A percentile compares a stretch with the other conserved stretches of the same genome.
These are phyloP conservation scores for Pelargonium exstipulatum DNA, from an alignment of 441 rosid genomes.

Conservation along the genomic window DNA sequence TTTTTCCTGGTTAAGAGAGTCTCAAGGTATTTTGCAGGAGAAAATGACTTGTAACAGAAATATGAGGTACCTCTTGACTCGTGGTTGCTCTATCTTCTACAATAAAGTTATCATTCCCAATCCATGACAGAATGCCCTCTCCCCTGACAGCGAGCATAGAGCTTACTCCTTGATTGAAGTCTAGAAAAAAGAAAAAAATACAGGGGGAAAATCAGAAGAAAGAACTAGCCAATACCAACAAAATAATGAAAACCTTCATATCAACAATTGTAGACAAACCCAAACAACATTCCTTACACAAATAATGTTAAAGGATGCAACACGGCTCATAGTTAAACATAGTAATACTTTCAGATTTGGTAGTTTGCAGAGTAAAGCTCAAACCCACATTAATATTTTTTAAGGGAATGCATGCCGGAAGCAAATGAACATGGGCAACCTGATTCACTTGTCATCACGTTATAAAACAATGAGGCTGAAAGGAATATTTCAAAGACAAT, in stretches of 20 bases:
- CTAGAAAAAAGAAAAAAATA: too few species aligned
- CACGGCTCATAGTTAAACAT: not conserved
- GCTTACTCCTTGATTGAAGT: conserved; percentile 36
- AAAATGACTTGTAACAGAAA: not conserved
- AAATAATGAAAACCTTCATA: conserved; percentile 5
- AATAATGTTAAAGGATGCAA: not conserved
- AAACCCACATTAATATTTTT: too few species aligned
- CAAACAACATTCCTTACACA: not conserved
- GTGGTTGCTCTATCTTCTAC: conserved; percentile 48
- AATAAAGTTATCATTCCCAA: conserved; percentile 55
- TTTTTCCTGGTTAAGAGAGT: too few species aligned
- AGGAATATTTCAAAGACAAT: too few species aligned
- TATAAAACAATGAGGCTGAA: too few species aligned
- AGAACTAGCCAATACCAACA: not conserved
- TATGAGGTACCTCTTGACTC: conserved; percentile 47
- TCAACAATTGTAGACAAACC: conserved; percentile 1
- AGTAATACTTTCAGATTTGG: too few species aligned
- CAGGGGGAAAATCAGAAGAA: not conserved
- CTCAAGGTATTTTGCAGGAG: too few species aligned
- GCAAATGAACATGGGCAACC: too few species aligned
- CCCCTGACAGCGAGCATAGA: conserved; percentile 66
- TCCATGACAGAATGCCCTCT: conserved; percentile 63
- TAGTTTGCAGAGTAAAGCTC: too few species aligned
- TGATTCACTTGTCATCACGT: too few species aligned
- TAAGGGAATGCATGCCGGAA: too few species aligned